Evolutionary conservation across 805 yeast genomes (phyloP), one percentile per base, ranked within the genome.

Genomic region (Danielozyma ontarioensis): DNA sequence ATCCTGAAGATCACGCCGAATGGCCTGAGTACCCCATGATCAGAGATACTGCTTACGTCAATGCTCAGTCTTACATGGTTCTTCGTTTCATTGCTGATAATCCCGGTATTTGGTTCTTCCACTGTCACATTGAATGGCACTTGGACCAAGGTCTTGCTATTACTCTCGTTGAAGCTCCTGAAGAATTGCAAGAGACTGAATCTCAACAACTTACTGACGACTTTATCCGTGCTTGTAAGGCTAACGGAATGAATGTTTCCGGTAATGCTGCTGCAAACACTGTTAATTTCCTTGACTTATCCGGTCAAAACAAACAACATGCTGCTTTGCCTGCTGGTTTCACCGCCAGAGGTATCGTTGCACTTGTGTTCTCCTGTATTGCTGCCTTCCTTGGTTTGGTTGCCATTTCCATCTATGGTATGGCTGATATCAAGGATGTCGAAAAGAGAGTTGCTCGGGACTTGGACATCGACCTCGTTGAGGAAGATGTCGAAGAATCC

Each of bases 81-180:
- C 53, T 90, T 42, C 76, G 97, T 56, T 90, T 88, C 72, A 76
- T 74, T 53, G 95, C 97, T 34, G 80, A 83, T 57, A 93, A 93
- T 60, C 98, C 97, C 21, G 98, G 98, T 68, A 89, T 89, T 28
- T 90, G 97, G 98, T 76, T 80, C 60, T 93, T 93, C 94, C 98
- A 90, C 68, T 90, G 98, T 64, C 98, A 90, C 59, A 83, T 93
- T 52, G 97, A 93, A 59, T 90, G 98, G 98, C 98, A 93, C 68
- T 74, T 90, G 70, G 74, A 80, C 52, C 97, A 93, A 69, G 98
- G 98, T 53, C 74, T 90, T 50, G 95, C 95, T 10, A 49, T 88
- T 35, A 68, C 72, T 8, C 65, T 93, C 28, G 64, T 90, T 34
- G 98, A 90, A 65, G 96, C 87, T 35, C 98, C 98, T 18, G 46